Evolutionary conservation across 2,329 filamentous ascomycete species (phyloP), one percentile per base, ranked within the genome.

Genomic region (Piedraia hortae): DNA sequence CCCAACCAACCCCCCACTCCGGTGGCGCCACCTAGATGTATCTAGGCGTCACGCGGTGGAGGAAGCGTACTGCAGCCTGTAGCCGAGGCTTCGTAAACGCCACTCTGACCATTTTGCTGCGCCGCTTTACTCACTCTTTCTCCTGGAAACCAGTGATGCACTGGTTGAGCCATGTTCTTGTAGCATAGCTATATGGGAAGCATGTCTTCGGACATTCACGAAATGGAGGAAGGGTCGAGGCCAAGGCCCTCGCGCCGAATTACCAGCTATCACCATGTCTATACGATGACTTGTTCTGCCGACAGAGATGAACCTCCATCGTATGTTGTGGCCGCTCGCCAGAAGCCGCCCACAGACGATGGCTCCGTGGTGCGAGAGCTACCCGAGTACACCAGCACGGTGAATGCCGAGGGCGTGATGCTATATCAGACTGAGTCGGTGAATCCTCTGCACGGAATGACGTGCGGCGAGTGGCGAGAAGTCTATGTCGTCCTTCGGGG

Each of bases 401-500:
- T 45, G 14, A 29, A 21, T 9, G 31, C 28, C 6, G 35, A 39
- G 24, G 38, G 30, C n/a, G 38, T 34, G 17, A 27, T 44, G 23
- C 27, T 39, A 16, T 29, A 43, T 21, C 34, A 36, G 13, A 23
- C 42, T 7, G 42, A 45, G 25, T 41, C 36, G 4, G 32, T 38
- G 15, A 38, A 37, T 20, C 40, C 41, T 3, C 31, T 42, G 7
- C 33, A 38, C 16, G 30, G 24, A 3, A 26, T 34, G 4, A 29
- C 30, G 10, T 32, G 37, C 24, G 34, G 34, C 23, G 36, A 42
- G 14, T 45, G 41, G 38, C 32, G 36, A 21, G 36, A 42, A 15
- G 55, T 61, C 11, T 68, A 62, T 28, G 61, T 64, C 10, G 51
- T 61, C 4, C 50, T 78, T 13, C 58, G 61, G 33, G 71, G 71